Evolutionary conservation across 2,329 filamentous ascomycete species (phyloP).

Genomic region (Fragosphaeria purpurea): DNA sequence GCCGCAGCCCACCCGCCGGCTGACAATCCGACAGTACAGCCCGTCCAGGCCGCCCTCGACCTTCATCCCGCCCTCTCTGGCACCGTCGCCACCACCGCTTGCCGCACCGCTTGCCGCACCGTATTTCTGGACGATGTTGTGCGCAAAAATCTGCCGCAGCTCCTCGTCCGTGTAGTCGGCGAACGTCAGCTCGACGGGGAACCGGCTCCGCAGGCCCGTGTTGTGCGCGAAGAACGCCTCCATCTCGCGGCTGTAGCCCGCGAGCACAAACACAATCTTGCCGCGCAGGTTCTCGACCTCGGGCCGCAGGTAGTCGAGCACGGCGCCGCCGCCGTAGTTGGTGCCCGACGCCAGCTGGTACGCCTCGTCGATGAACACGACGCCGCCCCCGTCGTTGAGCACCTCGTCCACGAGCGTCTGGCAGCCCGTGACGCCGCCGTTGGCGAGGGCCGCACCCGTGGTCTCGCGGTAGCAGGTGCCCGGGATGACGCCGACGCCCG

Average conservation of each 20-base stretch:
- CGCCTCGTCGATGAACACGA: slow-evolving; percentile 69
- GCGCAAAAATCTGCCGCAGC: slow-evolving; percentile 49
- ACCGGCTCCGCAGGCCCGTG: slow-evolving; percentile 57
- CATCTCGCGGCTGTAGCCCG: slow-evolving; percentile 67
- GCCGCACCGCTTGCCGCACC: too few relatives aligned
- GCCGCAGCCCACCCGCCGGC: slow-evolving; percentile 49
- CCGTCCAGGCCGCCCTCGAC: slow-evolving; percentile 49
- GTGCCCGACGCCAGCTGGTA: slow-evolving; percentile 59
- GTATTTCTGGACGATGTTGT: slow-evolving; percentile 45
- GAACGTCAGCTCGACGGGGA: slow-evolving; percentile 57
- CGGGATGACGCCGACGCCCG: slow-evolving; percentile 50
- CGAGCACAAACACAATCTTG: slow-evolving; percentile 61
- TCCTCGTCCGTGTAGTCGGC: slow-evolving; percentile 59
- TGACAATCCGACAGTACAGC: slow-evolving; percentile 53
- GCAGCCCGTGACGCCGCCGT: slow-evolving; percentile 47
- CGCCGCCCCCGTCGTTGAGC: slow-evolving; percentile 51
- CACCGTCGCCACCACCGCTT: too few relatives aligned
- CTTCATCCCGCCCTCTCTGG: slow-evolving; percentile 36
- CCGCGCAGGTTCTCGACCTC: slow-evolving; percentile 64
- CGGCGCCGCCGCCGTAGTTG: slow-evolving; percentile 45
- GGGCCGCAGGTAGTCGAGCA: slow-evolving; percentile 61
- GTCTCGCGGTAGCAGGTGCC: slow-evolving; percentile 54
- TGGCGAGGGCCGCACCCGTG: slow-evolving; percentile 56
- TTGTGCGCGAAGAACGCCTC: slow-evolving; percentile 69
- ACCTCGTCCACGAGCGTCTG: slow-evolving; percentile 48